phyloP scores from a whole-genome alignment of 352 stramenopile species.

The Phytophthora ohioensis region DNA sequence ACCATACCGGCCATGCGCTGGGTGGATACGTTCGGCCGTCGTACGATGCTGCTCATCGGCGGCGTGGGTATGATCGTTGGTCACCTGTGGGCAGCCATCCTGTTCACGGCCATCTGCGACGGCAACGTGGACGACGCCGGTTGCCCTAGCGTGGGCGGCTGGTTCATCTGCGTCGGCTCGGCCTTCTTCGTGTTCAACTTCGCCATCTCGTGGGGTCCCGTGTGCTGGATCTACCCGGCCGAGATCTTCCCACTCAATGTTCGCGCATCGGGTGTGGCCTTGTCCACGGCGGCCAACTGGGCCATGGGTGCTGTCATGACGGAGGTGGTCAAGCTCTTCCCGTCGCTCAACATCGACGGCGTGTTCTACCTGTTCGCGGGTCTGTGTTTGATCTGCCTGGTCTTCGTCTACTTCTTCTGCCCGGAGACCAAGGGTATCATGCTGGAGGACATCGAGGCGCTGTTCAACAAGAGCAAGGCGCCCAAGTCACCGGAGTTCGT shows the following conservation, averaged over 20 bases:
- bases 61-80: background rate
- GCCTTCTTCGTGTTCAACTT: slow-evolving; percentile 16
- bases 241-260: slow-evolving; percentile 59
- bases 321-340: slow-evolving; percentile 24
- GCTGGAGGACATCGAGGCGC: slow-evolving; percentile 50
- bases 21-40: background rate
- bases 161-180: slow-evolving; percentile 13
- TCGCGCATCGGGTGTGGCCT: slow-evolving; percentile 7
- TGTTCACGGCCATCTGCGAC: slow-evolving; percentile 6
- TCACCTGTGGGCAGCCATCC: slow-evolving; percentile 1
- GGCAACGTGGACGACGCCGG: slow-evolving; percentile 7
- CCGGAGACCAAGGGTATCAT: slow-evolving; percentile 52
- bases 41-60: background rate
- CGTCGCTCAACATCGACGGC: slow-evolving; percentile 45
- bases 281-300: slow-evolving; percentile 33
- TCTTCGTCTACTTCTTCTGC: slow-evolving; percentile 52
- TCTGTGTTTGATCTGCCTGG: slow-evolving; percentile 41
- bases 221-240: slow-evolving; percentile 38
- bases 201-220: slow-evolving; percentile 15
- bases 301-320: slow-evolving; percentile 31
- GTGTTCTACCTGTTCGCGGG: slow-evolving; percentile 64
- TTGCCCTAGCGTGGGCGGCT: slow-evolving; percentile 3
- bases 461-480: slow-evolving; percentile 35
- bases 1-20: slow-evolving; percentile 11
- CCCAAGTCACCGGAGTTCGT: slow-evolving; percentile 32